phyloP scores from a whole-genome alignment of 768 basidiomycete genomes.

The Lactarius hatsudake region DNA sequence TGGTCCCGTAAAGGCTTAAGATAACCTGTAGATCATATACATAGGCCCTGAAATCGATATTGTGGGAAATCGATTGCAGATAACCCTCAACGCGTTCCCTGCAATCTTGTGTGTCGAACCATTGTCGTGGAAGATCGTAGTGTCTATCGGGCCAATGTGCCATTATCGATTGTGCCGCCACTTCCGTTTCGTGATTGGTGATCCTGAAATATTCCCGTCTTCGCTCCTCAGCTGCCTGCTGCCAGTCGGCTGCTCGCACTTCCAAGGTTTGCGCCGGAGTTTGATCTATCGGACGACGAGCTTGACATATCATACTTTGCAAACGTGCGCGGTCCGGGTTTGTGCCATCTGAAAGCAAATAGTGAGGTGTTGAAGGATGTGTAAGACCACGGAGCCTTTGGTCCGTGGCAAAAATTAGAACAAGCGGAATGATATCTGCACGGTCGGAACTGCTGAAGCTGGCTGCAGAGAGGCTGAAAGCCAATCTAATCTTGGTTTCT shows the following conservation, averaged over 20 bases:
- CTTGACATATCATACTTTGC: not conserved
- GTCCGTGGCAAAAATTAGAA: not conserved
- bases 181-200: not conserved
- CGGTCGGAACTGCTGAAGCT: not conserved
- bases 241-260: not conserved
- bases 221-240: not conserved
- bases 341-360: not conserved
- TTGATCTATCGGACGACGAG: not conserved
- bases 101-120: constrained; percentile 5
- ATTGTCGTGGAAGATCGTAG: not conserved
- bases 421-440: not conserved
- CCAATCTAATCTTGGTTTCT: not conserved
- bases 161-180: not conserved
- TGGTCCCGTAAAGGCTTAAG: not conserved
- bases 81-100: not conserved
- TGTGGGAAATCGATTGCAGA: not conserved
- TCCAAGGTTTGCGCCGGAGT: not conserved
- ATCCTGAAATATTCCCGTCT: not conserved
- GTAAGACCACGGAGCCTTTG: not conserved
- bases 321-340: not conserved
- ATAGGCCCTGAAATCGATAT: not conserved
- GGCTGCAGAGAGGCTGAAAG: constrained; percentile 8
- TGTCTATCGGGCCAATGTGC: not conserved
- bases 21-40: not conserved
- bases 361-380: not conserved